These are phyloP conservation scores for Coemansia sp. DNA, from an alignment of 192 early-diverging fungal genomes.

Conservation along the genomic window DNA sequence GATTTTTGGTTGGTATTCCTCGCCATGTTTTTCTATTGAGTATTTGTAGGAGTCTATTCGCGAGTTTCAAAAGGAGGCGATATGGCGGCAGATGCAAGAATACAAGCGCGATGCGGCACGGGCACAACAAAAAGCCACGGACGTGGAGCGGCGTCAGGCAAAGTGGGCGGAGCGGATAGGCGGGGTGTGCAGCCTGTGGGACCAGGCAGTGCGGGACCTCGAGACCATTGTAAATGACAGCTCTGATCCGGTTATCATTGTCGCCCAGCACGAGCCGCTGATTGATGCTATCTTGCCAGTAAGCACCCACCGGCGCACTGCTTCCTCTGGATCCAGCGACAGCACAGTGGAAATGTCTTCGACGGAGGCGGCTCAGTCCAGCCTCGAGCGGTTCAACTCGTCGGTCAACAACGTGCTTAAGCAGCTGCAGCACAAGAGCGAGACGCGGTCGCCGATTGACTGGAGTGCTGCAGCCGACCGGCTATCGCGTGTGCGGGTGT, in stretches of 20 bases:
- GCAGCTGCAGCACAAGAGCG: conserved; percentile 30
- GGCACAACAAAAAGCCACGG: conserved; percentile 45
- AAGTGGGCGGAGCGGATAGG: conserved; percentile 47
- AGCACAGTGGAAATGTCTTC: background rate
- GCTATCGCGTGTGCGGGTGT: conserved; percentile 23
- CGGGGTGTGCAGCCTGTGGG: conserved; percentile 53
- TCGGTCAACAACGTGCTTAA: conserved; percentile 34
- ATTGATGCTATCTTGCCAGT: background rate
- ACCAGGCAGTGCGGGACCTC: conserved; percentile 43
- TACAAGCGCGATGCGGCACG: conserved; percentile 59
- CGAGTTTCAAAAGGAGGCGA: conserved; percentile 66
- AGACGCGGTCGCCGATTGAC: conserved; percentile 14
- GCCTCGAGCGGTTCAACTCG: conserved; percentile 37
- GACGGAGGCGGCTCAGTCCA: conserved; percentile 3
- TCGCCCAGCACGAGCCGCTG: conserved; percentile 2
- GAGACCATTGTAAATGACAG: conserved; percentile 27
- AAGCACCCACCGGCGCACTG: background rate
- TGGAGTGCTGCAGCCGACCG: conserved; percentile 36
- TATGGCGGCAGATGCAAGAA: conserved; percentile 65
- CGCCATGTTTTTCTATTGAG: background rate
- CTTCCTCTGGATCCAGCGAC: background rate
- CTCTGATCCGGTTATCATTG: background rate
- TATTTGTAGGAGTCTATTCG: conserved; percentile 46
- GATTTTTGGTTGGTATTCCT: background rate
- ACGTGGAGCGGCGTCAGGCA: conserved; percentile 51